Conservation (phyloP, 805 yeast species). For the Teunomyces pallodes region DNA sequence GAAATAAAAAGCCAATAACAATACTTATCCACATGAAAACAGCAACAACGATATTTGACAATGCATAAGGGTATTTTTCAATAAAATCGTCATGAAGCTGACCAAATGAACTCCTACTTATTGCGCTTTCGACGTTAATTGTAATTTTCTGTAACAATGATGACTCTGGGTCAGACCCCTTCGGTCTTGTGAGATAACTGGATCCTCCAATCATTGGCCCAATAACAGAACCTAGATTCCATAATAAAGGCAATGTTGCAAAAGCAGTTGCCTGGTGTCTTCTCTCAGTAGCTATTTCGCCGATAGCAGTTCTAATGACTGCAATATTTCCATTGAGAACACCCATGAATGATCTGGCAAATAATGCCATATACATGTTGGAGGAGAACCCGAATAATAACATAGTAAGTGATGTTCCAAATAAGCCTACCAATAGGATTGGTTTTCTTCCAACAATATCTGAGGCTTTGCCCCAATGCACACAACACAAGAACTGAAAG, state of each 20-base stretch:
- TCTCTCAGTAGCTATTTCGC: constrained; percentile 56
- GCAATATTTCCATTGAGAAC: constrained; percentile 62
- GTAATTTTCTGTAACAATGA: not conserved
- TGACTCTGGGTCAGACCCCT: constrained; percentile 3
- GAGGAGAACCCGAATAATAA: constrained; percentile 53
- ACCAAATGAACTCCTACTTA: not conserved
- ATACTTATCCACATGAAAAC: constrained; percentile 33
- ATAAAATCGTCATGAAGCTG: constrained; percentile 25
- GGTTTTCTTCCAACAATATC: constrained; percentile 58
- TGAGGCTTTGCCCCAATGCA: constrained; percentile 58
- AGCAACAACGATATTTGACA: constrained; percentile 52
- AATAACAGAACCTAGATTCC: constrained; percentile 57
- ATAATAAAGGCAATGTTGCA: constrained; percentile 57
- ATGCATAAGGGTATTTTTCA: constrained; percentile 45
- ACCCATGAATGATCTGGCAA: constrained; percentile 55
- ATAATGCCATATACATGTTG: constrained; percentile 50
- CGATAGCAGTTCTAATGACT: constrained; percentile 60
- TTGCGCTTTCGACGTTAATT: not conserved
- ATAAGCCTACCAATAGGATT: constrained; percentile 49
- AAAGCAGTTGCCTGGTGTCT: constrained; percentile 64
- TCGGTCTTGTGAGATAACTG: constrained; percentile 49
- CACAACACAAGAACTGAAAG: constrained; percentile 54
- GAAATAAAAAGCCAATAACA: constrained; percentile 41
- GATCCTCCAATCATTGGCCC: constrained; percentile 60
- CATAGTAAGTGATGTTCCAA: constrained; percentile 50